Conservation (phyloP, 2,329 filamentous ascomycete species). For the Venturia effusa region DNA sequence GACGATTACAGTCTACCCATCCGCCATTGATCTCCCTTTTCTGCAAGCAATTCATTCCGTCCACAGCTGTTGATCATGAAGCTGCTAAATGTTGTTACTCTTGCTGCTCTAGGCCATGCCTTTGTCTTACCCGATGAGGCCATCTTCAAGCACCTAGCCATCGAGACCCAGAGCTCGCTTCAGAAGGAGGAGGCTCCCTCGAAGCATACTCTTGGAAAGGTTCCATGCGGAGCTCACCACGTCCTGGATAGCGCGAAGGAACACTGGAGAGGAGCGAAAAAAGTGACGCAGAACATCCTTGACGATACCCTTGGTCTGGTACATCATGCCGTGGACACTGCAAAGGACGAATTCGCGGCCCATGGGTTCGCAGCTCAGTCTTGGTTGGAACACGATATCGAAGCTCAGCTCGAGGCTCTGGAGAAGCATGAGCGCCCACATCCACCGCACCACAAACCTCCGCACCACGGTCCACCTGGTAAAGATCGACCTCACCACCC, state of each 20-base stretch:
- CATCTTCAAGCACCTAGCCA: constrained; percentile 32
- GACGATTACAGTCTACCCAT: not conserved
- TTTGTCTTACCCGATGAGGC: constrained; percentile 43
- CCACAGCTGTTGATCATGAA: constrained; percentile 30
- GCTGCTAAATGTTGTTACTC: constrained; percentile 36
- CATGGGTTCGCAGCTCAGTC: constrained; percentile 24
- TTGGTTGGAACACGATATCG: constrained; percentile 12
- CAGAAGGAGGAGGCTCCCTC: constrained; percentile 12
- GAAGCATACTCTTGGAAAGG: constrained; percentile 17
- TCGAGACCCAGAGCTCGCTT: constrained; percentile 24
- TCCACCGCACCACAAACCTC: constrained; percentile 17
- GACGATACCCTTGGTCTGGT: constrained; percentile 34
- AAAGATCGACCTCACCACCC: constrained; percentile 18
- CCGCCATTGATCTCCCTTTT: not conserved
- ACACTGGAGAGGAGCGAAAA: constrained; percentile 21
- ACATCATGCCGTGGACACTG: constrained; percentile 34
- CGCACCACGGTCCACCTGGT: constrained; percentile 13
- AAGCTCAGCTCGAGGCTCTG: constrained; percentile 13
- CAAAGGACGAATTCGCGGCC: constrained; percentile 24
- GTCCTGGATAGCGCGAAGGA: constrained; percentile 23
- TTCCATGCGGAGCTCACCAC: constrained; percentile 25
- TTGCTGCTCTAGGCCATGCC: constrained; percentile 39
- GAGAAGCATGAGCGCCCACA: constrained; percentile 10
- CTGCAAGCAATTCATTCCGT: not conserved
- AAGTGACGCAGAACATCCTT: constrained; percentile 33